Conservation (phyloP, 2,329 filamentous ascomycete genomes). For the Leptodontidium sp. region DNA sequence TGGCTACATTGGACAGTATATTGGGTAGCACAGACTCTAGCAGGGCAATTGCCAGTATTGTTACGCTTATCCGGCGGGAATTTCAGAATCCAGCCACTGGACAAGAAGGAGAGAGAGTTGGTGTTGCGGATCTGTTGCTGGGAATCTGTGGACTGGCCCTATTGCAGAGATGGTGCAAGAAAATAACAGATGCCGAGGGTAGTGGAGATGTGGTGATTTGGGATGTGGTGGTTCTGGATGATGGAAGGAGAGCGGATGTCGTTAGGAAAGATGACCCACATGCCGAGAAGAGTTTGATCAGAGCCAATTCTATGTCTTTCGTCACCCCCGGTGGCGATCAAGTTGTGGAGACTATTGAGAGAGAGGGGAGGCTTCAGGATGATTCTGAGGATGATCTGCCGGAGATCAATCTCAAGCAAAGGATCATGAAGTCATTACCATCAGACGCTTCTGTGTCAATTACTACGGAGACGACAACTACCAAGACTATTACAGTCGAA, state of each 20-base stretch:
- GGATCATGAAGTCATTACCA: slow-evolving; percentile 63
- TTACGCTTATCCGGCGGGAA: slow-evolving; percentile 69
- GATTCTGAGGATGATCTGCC: slow-evolving; percentile 49
- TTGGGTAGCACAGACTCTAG: slow-evolving; percentile 76
- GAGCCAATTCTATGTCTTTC: slow-evolving; percentile 48
- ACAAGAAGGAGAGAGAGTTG: slow-evolving; percentile 64
- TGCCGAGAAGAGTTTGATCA: slow-evolving; percentile 43
- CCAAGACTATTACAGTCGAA: slow-evolving; percentile 71
- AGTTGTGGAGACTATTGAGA: slow-evolving; percentile 50
- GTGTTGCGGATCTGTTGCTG: slow-evolving; percentile 66
- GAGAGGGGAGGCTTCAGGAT: slow-evolving; percentile 49
- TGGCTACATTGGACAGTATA: slow-evolving; percentile 68
- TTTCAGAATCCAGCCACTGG: slow-evolving; percentile 70
- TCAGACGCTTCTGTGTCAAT: slow-evolving; percentile 66
- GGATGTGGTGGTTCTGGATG: slow-evolving; percentile 70
- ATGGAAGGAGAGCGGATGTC: slow-evolving; percentile 65
- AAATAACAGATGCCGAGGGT: slow-evolving; percentile 59
- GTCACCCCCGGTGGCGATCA: slow-evolving; percentile 40
- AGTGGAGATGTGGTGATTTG: slow-evolving; percentile 66
- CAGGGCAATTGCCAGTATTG: slow-evolving; percentile 71
- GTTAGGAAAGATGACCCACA: slow-evolving; percentile 45
- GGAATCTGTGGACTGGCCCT: slow-evolving; percentile 69
- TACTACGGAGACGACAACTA: slow-evolving; percentile 65
- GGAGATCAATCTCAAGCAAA: slow-evolving; percentile 58
- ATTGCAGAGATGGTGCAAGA: slow-evolving; percentile 64